A percentile compares a stretch with the other conserved stretches of the same genome.
These are phyloP conservation scores for Agrocybe praecox DNA, from an alignment of 768 basidiomycete species.

Conservation along the genomic window DNA sequence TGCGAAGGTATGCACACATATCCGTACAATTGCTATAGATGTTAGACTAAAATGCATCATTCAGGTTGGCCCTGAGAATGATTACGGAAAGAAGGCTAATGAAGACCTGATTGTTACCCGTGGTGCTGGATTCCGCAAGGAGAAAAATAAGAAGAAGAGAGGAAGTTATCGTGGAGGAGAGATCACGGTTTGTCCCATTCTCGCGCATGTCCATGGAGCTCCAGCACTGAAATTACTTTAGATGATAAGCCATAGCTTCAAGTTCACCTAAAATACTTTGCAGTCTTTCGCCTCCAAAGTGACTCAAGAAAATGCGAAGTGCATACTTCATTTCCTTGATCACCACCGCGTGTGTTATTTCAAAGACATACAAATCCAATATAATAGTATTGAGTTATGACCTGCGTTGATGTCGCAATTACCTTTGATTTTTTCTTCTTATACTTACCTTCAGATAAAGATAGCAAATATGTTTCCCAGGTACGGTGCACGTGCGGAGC, in stretches of 20 bases:
- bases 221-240: conserved; percentile 24
- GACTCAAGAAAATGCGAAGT: background rate
- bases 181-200: conserved; percentile 68
- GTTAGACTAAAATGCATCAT: background rate
- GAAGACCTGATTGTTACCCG: conserved; percentile 91
- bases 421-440: background rate
- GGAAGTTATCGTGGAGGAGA: conserved; percentile 94
- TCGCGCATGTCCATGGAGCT: background rate
- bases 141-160: conserved; percentile 99
- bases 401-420: background rate
- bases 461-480: background rate
- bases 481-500: background rate
- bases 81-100: conserved; percentile 88
- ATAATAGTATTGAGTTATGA: background rate
- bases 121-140: conserved; percentile 95
- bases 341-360: background rate
- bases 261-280: conserved; percentile 50
- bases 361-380: background rate
- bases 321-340: background rate
- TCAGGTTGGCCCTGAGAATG: conserved; percentile 66
- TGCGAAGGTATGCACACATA: conserved; percentile 58
- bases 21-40: conserved; percentile 1
- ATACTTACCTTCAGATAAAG: background rate
- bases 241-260: conserved; percentile 88
- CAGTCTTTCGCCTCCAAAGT: too few relatives aligned